Percentiles rank a stretch among this genome's conserved stretches.
phyloP scores from a whole-genome alignment of 805 yeast species.

The Middelhovenomyces tepae region DNA sequence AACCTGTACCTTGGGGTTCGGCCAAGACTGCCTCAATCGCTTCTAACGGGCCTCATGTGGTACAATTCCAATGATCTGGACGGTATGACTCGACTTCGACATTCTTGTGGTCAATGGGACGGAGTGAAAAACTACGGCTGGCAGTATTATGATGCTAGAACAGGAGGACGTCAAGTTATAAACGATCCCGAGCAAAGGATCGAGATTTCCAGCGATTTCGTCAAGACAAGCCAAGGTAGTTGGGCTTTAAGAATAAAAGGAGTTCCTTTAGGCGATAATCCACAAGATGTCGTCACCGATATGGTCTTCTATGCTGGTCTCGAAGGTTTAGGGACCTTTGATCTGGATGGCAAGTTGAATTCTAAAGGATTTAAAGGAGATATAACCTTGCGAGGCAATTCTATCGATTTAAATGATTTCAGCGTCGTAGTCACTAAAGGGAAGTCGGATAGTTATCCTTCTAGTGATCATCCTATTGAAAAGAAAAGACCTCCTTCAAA shows the following conservation, averaged over 20 bases:
- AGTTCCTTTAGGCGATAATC: conserved; percentile 41
- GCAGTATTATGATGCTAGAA: conserved; percentile 78
- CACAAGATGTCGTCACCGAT: conserved; percentile 41
- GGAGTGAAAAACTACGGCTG: conserved; percentile 70
- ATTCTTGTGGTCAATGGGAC: conserved; percentile 66
- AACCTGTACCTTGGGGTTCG: conserved; percentile 78
- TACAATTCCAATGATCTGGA: conserved; percentile 51
- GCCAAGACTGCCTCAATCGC: conserved; percentile 69
- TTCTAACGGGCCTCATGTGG: conserved; percentile 84
- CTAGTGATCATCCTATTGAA: conserved; percentile 43
- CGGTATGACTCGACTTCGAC: conserved; percentile 54
- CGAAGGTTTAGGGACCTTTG: conserved; percentile 45
- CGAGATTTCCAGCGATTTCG: conserved; percentile 60
- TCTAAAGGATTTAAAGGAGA: conserved; percentile 30
- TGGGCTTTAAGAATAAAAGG: conserved; percentile 79
- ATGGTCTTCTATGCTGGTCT: conserved; percentile 72
- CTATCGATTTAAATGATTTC: conserved; percentile 63
- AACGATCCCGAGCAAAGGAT: conserved; percentile 57
- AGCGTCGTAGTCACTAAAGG: conserved; percentile 51
- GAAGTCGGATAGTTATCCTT: conserved; percentile 37
- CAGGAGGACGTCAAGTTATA: conserved; percentile 75
- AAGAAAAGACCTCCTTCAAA: conserved; percentile 24
- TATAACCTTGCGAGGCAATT: conserved; percentile 40
- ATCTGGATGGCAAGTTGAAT: conserved; percentile 20
- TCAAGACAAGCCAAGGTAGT: conserved; percentile 53